A percentile compares a stretch with the other conserved stretches of the same genome.
Conservation (phyloP, 495 filamentous ascomycete species). For the Penicillium paxilli region DNA sequence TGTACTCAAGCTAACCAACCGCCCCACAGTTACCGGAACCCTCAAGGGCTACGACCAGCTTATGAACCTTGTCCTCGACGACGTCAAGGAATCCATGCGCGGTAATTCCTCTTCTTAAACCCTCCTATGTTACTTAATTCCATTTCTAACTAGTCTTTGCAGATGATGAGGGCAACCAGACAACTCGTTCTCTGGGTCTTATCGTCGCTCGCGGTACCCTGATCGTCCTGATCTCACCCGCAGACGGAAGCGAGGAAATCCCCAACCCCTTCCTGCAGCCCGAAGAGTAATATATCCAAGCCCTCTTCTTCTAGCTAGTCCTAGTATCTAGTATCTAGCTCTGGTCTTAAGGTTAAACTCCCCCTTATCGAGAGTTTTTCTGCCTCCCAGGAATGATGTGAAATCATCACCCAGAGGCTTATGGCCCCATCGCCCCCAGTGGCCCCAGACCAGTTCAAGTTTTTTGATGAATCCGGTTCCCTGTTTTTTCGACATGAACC, state of each 20-base stretch:
- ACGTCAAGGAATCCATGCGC: slow-evolving; percentile 84
- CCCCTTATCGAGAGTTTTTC: too few species aligned
- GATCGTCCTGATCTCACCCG: slow-evolving; percentile 85
- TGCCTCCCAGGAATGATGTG: too few species aligned
- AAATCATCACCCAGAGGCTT: background rate
- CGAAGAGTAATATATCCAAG: slow-evolving; percentile 54
- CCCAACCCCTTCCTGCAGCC: slow-evolving; percentile 84
- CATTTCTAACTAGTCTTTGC: slow-evolving; percentile 13
- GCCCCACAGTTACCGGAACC: slow-evolving; percentile 69
- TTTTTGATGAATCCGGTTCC: background rate
- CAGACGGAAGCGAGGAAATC: slow-evolving; percentile 94
- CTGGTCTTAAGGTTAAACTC: too few species aligned
- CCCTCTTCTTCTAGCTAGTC: background rate
- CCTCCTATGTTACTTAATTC: background rate
- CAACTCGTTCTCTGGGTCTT: slow-evolving; percentile 79
- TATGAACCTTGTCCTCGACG: slow-evolving; percentile 96
- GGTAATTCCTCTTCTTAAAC: slow-evolving; percentile 48
- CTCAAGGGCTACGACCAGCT: slow-evolving; percentile 95
- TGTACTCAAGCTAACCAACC: background rate
- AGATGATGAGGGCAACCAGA: slow-evolving; percentile 91
- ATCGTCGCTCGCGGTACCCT: slow-evolving; percentile 92
- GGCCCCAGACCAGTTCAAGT: background rate
- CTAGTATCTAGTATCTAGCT: too few species aligned
- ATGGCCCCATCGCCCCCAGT: background rate
- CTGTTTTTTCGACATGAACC: background rate